Base-by-base conservation (phyloP, 2,329 filamentous ascomycete species). In the Fusarium udum region DNA sequence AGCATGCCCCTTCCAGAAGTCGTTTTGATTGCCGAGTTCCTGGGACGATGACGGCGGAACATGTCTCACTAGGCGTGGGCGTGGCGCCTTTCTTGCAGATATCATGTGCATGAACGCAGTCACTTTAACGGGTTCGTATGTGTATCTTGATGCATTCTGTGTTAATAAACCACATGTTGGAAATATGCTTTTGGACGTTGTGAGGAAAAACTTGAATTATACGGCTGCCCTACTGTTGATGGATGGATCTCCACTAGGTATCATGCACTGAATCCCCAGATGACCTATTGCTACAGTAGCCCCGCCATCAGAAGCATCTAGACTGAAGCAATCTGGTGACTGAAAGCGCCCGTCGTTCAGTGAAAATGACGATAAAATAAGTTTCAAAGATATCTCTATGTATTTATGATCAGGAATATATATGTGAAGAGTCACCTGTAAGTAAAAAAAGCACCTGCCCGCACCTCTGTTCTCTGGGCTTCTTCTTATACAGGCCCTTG, bases 1-100 rank as follows among this genome's bases (percentile, higher is more conserved):
- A 72, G 64, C 72, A 74, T 74, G 72, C 64, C 57, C 68, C 64
- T 74, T 63, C 42, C 20, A 71, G 51, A 60, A 60, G 57, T 63
- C 48, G 36, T 48, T 49, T 28, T 43, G 60, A 66, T 74, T 74
- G 71, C 60, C 53, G 37, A 37, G 71, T 65, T n/a, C 64, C 64
- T 66, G 64, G 39, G 45, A 59, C 53, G 26, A 49, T 61, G 45
- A 57, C 53, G 39, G 63, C 32, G 34, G 18, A 42, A 28, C 8
- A 31, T 74, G 71, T 74, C 67, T 72, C 51, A 61, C 45, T 37
- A 42, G n/a, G 32, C 18, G 28, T 15, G 45, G 32, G 40, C 22
- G 42, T 57, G 71, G 61, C 56, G 65, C 18, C 31, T 37, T 51
- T 55, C 58, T 59, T 57, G 14, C 66, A 46, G 42, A 20, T 48